Evolutionary conservation across 768 basidiomycete genomes (phyloP), one percentile per base, ranked within the genome.

Genomic region (Gautieria morchelliformis): DNA sequence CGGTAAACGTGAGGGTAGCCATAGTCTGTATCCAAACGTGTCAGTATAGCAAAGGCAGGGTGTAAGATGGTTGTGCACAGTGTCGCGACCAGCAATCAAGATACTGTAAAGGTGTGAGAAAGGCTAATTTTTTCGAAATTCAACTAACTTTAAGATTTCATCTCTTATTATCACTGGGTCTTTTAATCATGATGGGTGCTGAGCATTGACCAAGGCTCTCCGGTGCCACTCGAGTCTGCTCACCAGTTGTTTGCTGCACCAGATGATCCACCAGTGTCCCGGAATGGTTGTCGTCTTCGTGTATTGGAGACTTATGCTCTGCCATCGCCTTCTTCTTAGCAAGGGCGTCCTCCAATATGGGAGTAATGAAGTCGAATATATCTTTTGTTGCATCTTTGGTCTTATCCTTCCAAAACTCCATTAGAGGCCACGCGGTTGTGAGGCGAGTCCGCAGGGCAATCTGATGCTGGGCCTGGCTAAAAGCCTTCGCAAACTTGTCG

Each of bases 181-280:
- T 49, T 17, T 2, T 37, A 10, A 10, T n/a, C n/a, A n/a, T 37
- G 19, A 40, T 22, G 30, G 24, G 32, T 17, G 32, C 24, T 15
- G 15, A 30, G 24, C n/a, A n/a, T 22, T 11, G 7, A 24, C 10
- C 32, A 49, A 5, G 22, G 22, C 32, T 49, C 27, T 30, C n/a
- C n/a, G 4, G 32, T 9, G 12, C 51, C 33, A 1, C 15, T 5
- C 24, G 7, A 12, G 15, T 15, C 11, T 17, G 30, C 56, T 42
- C 32, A 77, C 77, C 76, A 22, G 65, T 63, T 0, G 76, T 77
- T 37, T 63, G 63, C 27, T 67, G 66, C 5, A 75, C 65, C 30
- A 78, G 63, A 61, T 74, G 65, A 48, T 75, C 76, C 7, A 78
- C 59, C 17, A 78, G 54, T 0, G 76, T 77, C 40, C n/a, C 37